Evolutionary conservation across 768 basidiomycete species (phyloP), one percentile per base, ranked within the genome.

Genomic region (Rickenella mellea): DNA sequence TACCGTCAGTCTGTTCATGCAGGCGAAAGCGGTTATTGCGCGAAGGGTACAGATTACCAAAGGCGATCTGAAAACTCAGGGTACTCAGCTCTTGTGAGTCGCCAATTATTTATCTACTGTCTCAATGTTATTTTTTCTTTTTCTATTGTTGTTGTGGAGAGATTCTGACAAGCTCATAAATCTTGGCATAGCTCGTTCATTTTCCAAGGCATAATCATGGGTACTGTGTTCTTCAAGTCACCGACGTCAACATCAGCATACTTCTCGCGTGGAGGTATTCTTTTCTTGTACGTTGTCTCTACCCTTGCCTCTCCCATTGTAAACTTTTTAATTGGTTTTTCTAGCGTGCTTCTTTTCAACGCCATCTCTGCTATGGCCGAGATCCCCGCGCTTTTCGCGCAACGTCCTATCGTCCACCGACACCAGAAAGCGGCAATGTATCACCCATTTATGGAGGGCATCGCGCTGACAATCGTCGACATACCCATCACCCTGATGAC

Each of bases 371-470:
- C 72, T 10, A 73, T 82, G 74, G 66, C 82, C 7, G 80, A 82
- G 54, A 78, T 82, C 30, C 73, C 77, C 0, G 62, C 62, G 0
- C 61, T 73, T 7, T 82, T 73, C 51, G 48, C 58, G 4, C 78
- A 80, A 50, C 72, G 80, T 4, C 73, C 76, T 1, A 80, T 82
- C 29, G 65, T 82, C 9, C 56, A 65, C 32, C 66, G 76, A 12
- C 80, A 82, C 44, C 58, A 67, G 30, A 66, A 67, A 38, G 75
- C 75, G 1, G 80, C 79, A 6, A 71, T 81, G 68, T 80, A 82
- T 49, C 70, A 74, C 42, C 73, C 73, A 3, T 71, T 71, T 49
- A 59, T 71, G 27, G 73, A 74, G 51, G 67, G 70, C 4, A 57
- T 77, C 12, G 74, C 78, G n/a, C 57, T 77, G 45, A 80, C 76